Evolutionary conservation across 768 basidiomycete genomes (phyloP).

Genomic region (Tulasnella sp.): DNA sequence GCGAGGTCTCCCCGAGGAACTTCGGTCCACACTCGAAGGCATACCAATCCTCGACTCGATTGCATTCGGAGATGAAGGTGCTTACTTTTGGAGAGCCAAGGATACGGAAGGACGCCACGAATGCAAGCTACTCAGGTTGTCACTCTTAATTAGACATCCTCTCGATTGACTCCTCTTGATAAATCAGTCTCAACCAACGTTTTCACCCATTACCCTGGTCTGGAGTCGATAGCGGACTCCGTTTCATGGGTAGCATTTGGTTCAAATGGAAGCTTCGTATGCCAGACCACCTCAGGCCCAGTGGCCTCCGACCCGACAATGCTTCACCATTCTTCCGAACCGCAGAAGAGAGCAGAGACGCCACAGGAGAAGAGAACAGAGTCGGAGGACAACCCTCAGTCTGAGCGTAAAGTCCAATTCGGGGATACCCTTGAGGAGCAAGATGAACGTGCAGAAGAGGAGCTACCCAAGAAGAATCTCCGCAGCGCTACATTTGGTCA

Average conservation of each 20-base stretch:
- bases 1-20: not conserved
- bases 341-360: not conserved
- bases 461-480: not conserved
- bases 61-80: conserved; percentile 14
- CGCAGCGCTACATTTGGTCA: conserved; percentile 8
- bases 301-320: not conserved
- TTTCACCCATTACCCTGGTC: not conserved
- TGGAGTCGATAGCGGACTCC: not conserved
- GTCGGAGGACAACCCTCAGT: not conserved
- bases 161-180: not conserved
- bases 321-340: not conserved
- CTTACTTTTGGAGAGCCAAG: conserved; percentile 9
- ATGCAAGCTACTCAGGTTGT: not conserved
- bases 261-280: conserved; percentile 3
- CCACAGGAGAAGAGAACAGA: not conserved
- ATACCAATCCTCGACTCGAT: conserved; percentile 5
- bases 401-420: not conserved
- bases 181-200: conserved; percentile 6
- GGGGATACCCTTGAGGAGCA: not conserved
- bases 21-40: conserved; percentile 1
- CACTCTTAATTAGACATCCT: not conserved
- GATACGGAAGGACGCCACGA: not conserved
- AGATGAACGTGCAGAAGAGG: not conserved
- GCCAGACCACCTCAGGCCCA: conserved; percentile 4
- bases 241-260: conserved; percentile 26